phyloP scores from a whole-genome alignment of 768 basidiomycete species.

The Collybia sp. region DNA sequence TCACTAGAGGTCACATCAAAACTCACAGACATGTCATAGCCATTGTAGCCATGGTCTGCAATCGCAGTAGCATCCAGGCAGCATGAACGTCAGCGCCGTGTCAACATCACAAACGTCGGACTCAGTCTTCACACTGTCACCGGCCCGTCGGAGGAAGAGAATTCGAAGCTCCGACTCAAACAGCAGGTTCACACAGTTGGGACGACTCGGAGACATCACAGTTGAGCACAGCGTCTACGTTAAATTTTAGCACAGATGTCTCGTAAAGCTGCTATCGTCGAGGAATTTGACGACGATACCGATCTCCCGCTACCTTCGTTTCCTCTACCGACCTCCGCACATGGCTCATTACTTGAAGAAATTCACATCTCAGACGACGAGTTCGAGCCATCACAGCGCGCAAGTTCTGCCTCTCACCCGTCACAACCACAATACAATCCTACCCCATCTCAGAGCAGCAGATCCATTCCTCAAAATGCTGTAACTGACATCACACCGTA shows the following conservation, averaged over 20 bases:
- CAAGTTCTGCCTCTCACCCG: slow-evolving; percentile 56
- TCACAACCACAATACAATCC: slow-evolving; percentile 21
- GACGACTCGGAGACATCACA: no score
- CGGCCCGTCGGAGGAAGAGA: slow-evolving; percentile 6
- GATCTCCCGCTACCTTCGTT: slow-evolving; percentile 78
- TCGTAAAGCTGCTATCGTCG: slow-evolving; percentile 61
- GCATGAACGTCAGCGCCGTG: slow-evolving; percentile 26
- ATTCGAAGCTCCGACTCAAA: slow-evolving; percentile 3
- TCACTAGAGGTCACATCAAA: background rate
- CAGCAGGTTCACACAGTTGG: no score
- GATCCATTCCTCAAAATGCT: slow-evolving; percentile 25
- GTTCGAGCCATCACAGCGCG: slow-evolving; percentile 31
- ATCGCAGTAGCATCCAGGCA: slow-evolving; percentile 25
- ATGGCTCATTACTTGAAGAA: slow-evolving; percentile 78
- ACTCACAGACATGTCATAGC: slow-evolving; percentile 27
- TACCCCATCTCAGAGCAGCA: slow-evolving; percentile 15
- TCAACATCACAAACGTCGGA: slow-evolving; percentile 19
- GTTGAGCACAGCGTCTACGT: background rate
- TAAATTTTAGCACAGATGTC: slow-evolving; percentile 43
- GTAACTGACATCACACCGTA: slow-evolving; percentile 79
- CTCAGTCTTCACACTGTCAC: slow-evolving; percentile 4
- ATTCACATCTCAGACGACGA: slow-evolving; percentile 56
- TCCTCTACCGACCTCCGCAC: slow-evolving; percentile 56
- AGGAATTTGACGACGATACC: slow-evolving; percentile 93
- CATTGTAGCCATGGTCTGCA: slow-evolving; percentile 24